These are phyloP conservation scores for Zygnema cylindricum DNA, from an alignment of 139 green algal genomes.

Conservation along the genomic window DNA sequence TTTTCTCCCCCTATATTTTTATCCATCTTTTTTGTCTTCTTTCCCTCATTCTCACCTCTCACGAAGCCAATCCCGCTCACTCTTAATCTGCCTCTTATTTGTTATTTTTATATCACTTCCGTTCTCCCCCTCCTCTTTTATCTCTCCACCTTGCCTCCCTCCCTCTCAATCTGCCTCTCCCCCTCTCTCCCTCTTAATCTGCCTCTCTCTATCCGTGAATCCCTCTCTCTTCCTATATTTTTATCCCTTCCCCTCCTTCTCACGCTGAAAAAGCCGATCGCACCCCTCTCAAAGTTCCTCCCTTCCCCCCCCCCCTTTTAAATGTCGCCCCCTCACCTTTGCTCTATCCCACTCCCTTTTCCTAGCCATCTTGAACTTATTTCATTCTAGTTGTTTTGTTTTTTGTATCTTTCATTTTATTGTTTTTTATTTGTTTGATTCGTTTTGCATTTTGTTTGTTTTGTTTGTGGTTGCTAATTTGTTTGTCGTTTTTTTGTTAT, in stretches of 20 bases:
- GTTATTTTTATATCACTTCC: constrained; percentile 24
- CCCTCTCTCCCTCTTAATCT: constrained; percentile 38
- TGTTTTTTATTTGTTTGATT: neutral
- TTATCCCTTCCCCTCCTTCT: constrained; percentile 37
- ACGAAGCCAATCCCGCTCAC: too few species aligned
- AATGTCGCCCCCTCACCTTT: neutral
- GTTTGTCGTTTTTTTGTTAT: neutral
- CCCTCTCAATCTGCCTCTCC: constrained; percentile 35
- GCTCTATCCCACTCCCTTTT: neutral
- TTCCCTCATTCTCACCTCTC: too few species aligned
- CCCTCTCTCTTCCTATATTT: constrained; percentile 41
- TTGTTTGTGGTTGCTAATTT: neutral
- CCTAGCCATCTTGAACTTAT: neutral
- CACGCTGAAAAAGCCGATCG: constrained; percentile 34
- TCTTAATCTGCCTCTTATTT: constrained; percentile 15
- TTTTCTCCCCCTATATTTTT: too few species aligned
- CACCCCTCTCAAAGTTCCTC: too few species aligned
- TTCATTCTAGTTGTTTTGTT: neutral
- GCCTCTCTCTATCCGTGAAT: constrained; percentile 30
- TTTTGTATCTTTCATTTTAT: neutral
- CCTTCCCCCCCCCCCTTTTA: neutral
- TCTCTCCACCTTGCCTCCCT: neutral
- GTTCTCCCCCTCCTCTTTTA: constrained; percentile 57
- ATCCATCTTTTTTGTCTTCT: too few species aligned
- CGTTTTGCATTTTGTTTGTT: neutral